A percentile compares a stretch with the other conserved stretches of the same genome.
These are phyloP conservation scores for Tetracladium marchalianum DNA, from an alignment of 495 filamentous ascomycete species.

Conservation along the genomic window DNA sequence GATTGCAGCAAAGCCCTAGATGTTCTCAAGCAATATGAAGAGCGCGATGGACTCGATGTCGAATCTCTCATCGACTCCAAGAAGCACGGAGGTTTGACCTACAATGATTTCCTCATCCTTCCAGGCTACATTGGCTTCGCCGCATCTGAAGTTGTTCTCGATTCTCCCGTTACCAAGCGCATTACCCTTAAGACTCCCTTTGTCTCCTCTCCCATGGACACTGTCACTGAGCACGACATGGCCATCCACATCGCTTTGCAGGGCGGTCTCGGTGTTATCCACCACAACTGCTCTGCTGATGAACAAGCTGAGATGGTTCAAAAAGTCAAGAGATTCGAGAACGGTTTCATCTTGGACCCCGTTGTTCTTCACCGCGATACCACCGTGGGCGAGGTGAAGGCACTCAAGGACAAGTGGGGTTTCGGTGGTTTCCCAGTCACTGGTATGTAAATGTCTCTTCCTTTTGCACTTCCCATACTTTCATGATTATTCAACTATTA, in stretches of 20 bases:
- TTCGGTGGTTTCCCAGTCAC: conserved; percentile 99
- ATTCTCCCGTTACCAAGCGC: conserved; percentile 86
- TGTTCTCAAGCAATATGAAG: conserved; percentile 63
- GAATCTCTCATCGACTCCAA: conserved; percentile 77
- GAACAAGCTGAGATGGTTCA: conserved; percentile 97
- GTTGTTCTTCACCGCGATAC: conserved; percentile 82
- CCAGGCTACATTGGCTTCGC: conserved; percentile 67
- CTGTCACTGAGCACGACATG: conserved; percentile 98
- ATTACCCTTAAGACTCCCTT: conserved; percentile 91
- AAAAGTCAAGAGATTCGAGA: conserved; percentile 99
- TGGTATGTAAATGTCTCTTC: conserved; percentile 52
- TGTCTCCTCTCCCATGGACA: conserved; percentile 98
- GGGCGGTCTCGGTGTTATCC: conserved; percentile 92
- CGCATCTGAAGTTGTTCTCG: conserved; percentile 78
- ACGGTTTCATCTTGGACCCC: conserved; percentile 96
- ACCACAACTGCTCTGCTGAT: conserved; percentile 95
- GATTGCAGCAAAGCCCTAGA: conserved; percentile 60
- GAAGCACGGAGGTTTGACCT: conserved; percentile 79
- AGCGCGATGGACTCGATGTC: conserved; percentile 75
- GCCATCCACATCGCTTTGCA: conserved; percentile 97
- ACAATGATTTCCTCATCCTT: conserved; percentile 53
- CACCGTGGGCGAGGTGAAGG: conserved; percentile 85
- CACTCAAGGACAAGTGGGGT: conserved; percentile 92
- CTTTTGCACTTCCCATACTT: conserved; percentile 17
- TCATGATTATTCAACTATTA: conserved; percentile 66